Conservation (phyloP, 495 filamentous ascomycete species). For the Amphirosellinia nigrospora region DNA sequence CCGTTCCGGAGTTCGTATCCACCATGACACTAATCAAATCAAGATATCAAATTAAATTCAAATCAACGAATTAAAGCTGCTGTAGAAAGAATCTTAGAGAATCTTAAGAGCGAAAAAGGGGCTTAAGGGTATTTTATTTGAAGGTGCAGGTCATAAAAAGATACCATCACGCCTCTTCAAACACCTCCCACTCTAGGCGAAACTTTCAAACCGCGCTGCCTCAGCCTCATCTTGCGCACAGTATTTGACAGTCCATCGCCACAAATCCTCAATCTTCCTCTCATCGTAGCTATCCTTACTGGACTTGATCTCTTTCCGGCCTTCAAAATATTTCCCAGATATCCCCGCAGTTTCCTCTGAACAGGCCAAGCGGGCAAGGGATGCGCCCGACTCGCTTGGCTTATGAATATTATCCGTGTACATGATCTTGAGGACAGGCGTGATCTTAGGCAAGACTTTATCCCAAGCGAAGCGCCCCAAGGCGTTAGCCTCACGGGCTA, state of each 20-base stretch:
- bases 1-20: not conserved
- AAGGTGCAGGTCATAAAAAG: too few species aligned
- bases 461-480: conserved; percentile 37
- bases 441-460: conserved; percentile 42
- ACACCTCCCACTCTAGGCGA: not conserved
- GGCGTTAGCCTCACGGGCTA: conserved; percentile 37
- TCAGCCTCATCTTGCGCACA: conserved; percentile 45
- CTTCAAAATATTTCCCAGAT: conserved; percentile 51
- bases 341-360: conserved; percentile 36
- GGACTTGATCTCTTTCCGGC: conserved; percentile 41
- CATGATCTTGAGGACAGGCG: conserved; percentile 43
- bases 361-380: conserved; percentile 45
- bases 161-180: not conserved
- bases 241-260: conserved; percentile 55
- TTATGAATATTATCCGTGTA: conserved; percentile 44
- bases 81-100: too few species aligned
- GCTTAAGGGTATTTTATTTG: too few species aligned
- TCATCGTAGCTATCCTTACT: conserved; percentile 48
- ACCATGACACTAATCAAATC: not conserved
- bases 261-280: conserved; percentile 55
- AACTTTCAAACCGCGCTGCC: conserved; percentile 37
- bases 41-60: not conserved
- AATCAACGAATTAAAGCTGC: too few species aligned
- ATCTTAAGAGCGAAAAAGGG: too few species aligned
- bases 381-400: conserved; percentile 44